These are phyloP conservation scores for Leccinum imitatum DNA, from an alignment of 768 basidiomycete genomes.

Conservation along the genomic window DNA sequence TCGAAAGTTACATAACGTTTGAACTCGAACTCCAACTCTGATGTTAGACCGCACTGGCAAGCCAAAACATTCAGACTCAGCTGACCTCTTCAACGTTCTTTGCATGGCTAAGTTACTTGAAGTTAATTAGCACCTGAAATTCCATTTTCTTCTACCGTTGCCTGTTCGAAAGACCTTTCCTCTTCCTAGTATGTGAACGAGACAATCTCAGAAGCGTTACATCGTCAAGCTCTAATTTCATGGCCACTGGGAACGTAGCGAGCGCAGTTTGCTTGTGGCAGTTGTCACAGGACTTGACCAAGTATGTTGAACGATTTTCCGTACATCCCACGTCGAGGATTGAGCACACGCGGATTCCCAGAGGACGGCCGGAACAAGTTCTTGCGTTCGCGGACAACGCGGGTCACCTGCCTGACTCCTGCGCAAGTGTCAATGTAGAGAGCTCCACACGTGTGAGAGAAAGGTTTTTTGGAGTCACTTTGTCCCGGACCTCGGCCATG, in stretches of 20 bases:
- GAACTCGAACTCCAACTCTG: too few relatives aligned
- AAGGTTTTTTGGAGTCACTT: background rate
- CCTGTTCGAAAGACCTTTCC: background rate
- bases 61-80: too few relatives aligned
- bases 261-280: background rate
- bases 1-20: background rate
- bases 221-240: background rate
- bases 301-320: background rate
- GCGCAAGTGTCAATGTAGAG: background rate
- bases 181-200: background rate
- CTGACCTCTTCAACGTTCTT: too few relatives aligned
- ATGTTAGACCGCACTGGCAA: too few relatives aligned
- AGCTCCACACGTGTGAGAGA: background rate
- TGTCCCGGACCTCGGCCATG: background rate
- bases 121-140: background rate
- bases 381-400: background rate
- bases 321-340: background rate
- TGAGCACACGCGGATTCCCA: background rate
- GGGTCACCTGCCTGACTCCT: background rate
- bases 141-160: background rate
- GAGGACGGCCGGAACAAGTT: background rate
- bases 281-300: background rate
- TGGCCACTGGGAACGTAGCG: background rate
- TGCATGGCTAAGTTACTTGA: too few relatives aligned
- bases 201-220: background rate